phyloP scores from a whole-genome alignment of 2,329 filamentous ascomycete genomes.

The Pseudogymnoascus destructans region DNA sequence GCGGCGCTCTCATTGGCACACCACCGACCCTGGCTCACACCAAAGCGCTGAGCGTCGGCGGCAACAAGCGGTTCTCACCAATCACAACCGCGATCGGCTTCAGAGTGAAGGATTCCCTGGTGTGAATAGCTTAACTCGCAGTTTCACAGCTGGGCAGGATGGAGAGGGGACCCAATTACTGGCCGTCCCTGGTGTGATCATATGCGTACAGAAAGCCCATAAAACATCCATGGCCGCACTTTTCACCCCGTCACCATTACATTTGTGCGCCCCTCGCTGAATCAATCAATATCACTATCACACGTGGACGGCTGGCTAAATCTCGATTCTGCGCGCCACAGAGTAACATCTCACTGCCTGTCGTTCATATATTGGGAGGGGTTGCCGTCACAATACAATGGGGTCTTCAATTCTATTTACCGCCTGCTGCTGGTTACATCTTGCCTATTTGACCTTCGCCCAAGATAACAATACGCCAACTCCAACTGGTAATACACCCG shows the following conservation, averaged over 20 bases:
- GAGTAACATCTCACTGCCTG: background rate
- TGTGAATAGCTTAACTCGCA: background rate
- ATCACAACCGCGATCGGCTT: conserved; percentile 2
- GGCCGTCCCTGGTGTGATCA: background rate
- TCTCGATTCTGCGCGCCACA: background rate
- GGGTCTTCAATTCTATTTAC: conserved; percentile 8
- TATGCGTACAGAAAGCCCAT: background rate
- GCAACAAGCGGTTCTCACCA: background rate
- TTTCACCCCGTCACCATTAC: background rate
- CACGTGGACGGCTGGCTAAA: background rate
- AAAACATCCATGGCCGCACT: background rate
- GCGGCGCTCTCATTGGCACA: background rate
- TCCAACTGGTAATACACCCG: conserved; percentile 1
- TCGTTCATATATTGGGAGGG: conserved; percentile 2
- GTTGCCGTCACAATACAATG: background rate
- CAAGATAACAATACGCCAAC: background rate
- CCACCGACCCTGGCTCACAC: background rate
- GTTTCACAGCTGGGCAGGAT: conserved; percentile 1
- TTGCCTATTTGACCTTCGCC: conserved; percentile 3
- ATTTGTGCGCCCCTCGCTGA: background rate
- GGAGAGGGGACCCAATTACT: background rate
- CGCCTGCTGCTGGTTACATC: conserved; percentile 7
- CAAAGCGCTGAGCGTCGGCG: background rate
- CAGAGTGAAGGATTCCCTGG: background rate
- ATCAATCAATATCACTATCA: conserved; percentile 3